Percentiles rank a stretch among this genome's conserved stretches.
phyloP scores from a whole-genome alignment of 306 rosid species.

The Malus asiatica region DNA sequence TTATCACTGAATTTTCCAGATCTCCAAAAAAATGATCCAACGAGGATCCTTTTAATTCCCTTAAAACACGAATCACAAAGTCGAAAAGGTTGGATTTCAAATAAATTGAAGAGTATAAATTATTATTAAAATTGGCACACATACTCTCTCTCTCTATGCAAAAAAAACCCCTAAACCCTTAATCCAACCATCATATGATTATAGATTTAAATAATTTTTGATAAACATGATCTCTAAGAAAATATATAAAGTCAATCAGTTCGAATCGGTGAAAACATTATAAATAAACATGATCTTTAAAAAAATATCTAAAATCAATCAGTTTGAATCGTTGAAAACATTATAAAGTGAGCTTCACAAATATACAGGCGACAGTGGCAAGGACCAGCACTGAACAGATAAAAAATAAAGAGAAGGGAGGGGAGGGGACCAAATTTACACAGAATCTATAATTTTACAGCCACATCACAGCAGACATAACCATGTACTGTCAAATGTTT shows the following conservation, averaged over 20 bases:
- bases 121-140: neutral
- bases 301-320: accelerated
- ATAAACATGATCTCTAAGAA: accelerated
- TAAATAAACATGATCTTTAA: accelerated
- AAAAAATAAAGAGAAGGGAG: neutral
- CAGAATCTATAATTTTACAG: slow-evolving; percentile 18
- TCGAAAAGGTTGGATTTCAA: no score
- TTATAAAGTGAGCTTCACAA: no score
- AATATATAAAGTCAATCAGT: accelerated
- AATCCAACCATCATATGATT: no score
- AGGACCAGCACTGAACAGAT: neutral
- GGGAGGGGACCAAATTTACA: slow-evolving; percentile 26
- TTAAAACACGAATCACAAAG: neutral
- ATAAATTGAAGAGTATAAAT: neutral
- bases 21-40: no score
- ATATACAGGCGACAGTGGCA: no score
- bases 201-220: accelerated
- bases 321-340: accelerated
- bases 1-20: no score
- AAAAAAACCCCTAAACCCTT: no score
- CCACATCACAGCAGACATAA: slow-evolving; percentile 1
- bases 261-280: no score
- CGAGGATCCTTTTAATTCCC: no score
- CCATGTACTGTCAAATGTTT: slow-evolving; percentile 8
- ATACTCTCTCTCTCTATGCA: no score